These are phyloP conservation scores for Tulasnella sp. DNA, from an alignment of 768 basidiomycete genomes.

Conservation along the genomic window DNA sequence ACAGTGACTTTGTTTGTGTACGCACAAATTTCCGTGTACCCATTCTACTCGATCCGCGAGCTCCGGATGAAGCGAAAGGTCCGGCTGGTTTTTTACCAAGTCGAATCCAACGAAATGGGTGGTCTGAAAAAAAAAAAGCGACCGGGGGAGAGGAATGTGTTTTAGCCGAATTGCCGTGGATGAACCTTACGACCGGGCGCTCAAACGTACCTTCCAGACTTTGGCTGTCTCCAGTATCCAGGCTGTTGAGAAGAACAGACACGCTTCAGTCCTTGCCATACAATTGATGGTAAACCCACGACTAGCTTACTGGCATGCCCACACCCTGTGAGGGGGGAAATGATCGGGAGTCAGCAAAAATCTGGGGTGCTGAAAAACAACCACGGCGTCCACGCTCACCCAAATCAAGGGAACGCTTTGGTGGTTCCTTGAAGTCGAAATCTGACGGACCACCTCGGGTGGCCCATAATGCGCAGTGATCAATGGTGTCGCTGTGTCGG, in stretches of 20 bases:
- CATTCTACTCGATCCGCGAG: slow-evolving; percentile 18
- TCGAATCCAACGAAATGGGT: slow-evolving; percentile 23
- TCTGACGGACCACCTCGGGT: slow-evolving; percentile 10
- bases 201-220: slow-evolving; percentile 21
- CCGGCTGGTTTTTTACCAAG: slow-evolving; percentile 13
- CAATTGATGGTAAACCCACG: background rate
- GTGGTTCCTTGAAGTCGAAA: slow-evolving; percentile 21
- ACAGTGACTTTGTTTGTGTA: background rate
- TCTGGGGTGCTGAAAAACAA: background rate
- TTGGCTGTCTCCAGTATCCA: slow-evolving; percentile 17
- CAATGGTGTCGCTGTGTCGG: background rate
- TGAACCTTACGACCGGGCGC: background rate
- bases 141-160: background rate
- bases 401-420: slow-evolving; percentile 14
- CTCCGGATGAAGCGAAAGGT: slow-evolving; percentile 9
- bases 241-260: background rate
- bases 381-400: slow-evolving; percentile 1
- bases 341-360: background rate
- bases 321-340: slow-evolving; percentile 6
- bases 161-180: background rate
- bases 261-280: background rate
- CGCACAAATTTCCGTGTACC: slow-evolving; percentile 24
- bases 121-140: background rate
- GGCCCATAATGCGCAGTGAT: slow-evolving; percentile 7
- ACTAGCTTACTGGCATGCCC: slow-evolving; percentile 11